Evolutionary conservation across 169 alveolate genomes (phyloP).

Genomic region (Blepharisma undulans): DNA sequence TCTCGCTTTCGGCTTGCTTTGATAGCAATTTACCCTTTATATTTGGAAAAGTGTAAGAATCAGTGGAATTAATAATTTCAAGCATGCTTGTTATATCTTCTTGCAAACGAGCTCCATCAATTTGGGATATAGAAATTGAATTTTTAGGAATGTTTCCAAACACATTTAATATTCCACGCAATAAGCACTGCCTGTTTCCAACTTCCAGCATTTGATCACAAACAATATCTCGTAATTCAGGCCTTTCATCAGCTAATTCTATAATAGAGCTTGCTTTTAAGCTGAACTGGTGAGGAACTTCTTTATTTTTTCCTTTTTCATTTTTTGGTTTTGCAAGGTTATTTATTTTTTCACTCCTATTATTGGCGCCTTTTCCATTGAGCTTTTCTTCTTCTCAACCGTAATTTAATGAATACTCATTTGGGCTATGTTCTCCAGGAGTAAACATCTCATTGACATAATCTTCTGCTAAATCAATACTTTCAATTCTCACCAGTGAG

Average conservation of each 20-base stretch:
- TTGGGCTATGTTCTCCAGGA: slow-evolving; percentile 14
- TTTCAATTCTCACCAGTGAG: background rate
- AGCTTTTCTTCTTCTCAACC: background rate
- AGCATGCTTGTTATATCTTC: background rate
- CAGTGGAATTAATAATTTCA: slow-evolving; percentile 19
- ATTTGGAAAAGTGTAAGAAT: slow-evolving; percentile 4
- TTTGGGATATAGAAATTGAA: background rate
- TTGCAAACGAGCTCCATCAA: background rate
- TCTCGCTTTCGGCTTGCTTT: background rate
- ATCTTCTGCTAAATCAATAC: background rate
- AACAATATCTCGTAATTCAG: background rate
- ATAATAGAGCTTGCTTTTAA: background rate
- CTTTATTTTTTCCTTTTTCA: background rate
- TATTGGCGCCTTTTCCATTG: background rate
- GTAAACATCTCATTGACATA: background rate
- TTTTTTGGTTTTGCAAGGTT: background rate
- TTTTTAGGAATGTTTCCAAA: slow-evolving; percentile 11
- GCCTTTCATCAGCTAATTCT: background rate
- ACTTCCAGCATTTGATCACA: slow-evolving; percentile 4
- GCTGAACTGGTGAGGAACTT: background rate
- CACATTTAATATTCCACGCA: background rate
- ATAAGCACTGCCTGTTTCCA: slow-evolving; percentile 25
- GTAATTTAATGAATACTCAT: background rate
- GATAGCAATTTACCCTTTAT: background rate
- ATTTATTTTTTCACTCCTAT: background rate